Evolutionary conservation across 768 basidiomycete species (phyloP), one percentile per base, ranked within the genome.

Genomic region (Boletus reticuloceps): DNA sequence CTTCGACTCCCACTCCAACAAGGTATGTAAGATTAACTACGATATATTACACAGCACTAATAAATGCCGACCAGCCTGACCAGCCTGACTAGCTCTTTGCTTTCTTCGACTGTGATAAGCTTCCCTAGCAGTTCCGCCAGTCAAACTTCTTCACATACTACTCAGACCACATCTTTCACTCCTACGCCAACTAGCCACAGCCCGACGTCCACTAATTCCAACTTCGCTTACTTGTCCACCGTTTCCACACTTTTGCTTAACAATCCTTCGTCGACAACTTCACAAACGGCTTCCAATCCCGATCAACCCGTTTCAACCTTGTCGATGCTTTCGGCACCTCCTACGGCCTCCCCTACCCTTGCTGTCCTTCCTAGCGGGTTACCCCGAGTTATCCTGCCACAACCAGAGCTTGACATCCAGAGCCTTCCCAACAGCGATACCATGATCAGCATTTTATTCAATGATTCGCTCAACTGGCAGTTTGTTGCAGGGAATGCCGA

Each of bases 391-490:
- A 89, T 92, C 50, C 44, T 82, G 74, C 82, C 88, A 51, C 40
- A 63, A 20, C 50, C 57, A 51, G 10, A 4, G 56, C 57, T 66
- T 47, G 19, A 67, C 47, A 37, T 58, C 22, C 61, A 58, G 20
- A 73, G 70, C 56, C 54, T 82, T 43, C 64, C 71, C 31, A 51
- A 43, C 14, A 77, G 69, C 0, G 80, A 74, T 55, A 75, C 77
- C 12, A 55, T 85, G 56, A 81, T 93, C 68, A 87, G 80, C 49
- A 62, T 95, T 39, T 63, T 91, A 57, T 88, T 92, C 69, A 78
- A 83, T 5, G 63, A 55, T 2, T 71, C 69, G 22, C 74, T 94
- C 55, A 79, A 79, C 53, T 95, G 93, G 93, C 19, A 61, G 0
- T 91, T 85, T 60, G 88, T 94, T 5, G 82, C 84, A 39, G 59